Conservation (phyloP, 2,329 filamentous ascomycete genomes). For the Colletotrichum orchidophilum region DNA sequence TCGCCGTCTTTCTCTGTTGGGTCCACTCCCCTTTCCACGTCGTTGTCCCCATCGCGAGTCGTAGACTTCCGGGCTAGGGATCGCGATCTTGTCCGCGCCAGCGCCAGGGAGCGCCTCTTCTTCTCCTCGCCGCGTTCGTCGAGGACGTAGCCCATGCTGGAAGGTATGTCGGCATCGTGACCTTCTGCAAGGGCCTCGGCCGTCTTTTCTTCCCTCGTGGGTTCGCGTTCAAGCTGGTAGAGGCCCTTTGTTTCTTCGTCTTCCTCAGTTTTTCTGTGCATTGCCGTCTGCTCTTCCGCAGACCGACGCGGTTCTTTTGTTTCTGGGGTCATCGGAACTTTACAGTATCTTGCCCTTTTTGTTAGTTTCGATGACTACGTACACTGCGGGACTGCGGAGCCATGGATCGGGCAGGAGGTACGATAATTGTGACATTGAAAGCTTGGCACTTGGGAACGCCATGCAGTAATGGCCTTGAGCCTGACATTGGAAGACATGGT, state of each 20-base stretch:
- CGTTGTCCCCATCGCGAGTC: neutral
- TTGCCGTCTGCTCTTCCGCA: neutral
- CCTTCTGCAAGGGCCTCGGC: constrained; percentile 54
- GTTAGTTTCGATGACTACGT: neutral
- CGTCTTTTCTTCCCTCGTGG: constrained; percentile 41
- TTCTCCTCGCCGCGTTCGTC: constrained; percentile 50
- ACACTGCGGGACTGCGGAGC: neutral
- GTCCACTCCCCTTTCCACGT: neutral
- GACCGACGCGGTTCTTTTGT: neutral
- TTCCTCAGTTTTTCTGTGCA: neutral
- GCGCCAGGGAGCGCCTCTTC: constrained; percentile 48
- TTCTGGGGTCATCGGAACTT: neutral
- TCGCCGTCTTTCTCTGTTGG: neutral
- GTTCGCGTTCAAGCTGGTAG: constrained; percentile 3
- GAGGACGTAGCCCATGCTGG: constrained; percentile 54
- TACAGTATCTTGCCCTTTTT: neutral
- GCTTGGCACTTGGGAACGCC: neutral
- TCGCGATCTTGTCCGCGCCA: constrained; percentile 38
- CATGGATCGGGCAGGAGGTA: neutral
- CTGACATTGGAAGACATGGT: neutral
- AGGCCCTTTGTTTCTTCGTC: neutral
- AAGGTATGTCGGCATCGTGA: constrained; percentile 60
- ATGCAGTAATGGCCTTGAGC: no score
- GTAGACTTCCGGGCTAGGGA: neutral
- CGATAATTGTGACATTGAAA: neutral